Percentiles rank a stretch among this genome's conserved stretches.
Conservation (phyloP, 345 rosid genomes). For the Trapa bicornis region DNA sequence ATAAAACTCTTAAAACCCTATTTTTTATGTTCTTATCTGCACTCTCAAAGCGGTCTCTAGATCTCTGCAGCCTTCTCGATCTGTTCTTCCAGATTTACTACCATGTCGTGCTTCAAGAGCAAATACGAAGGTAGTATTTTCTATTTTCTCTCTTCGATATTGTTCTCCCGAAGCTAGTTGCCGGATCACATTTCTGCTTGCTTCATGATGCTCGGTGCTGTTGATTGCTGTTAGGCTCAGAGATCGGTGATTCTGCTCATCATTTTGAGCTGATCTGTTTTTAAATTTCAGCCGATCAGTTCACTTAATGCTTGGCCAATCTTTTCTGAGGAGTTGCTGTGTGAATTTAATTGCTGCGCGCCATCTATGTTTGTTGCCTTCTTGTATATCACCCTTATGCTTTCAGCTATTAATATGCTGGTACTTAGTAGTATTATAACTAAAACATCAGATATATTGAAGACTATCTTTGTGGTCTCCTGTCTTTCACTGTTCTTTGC, state of each 20-base stretch:
- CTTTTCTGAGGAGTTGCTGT: background rate
- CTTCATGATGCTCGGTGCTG: background rate
- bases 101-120: slow-evolving; percentile 14
- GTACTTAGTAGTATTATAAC: background rate
- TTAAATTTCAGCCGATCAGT: background rate
- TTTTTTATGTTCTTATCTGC: background rate
- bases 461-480: background rate
- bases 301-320: background rate
- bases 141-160: background rate
- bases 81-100: background rate
- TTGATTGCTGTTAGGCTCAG: background rate
- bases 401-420: background rate
- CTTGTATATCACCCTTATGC: background rate
- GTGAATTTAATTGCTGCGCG: background rate
- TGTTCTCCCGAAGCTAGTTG: background rate
- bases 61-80: background rate
- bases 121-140: background rate
- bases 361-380: background rate
- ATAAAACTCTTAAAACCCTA: slow-evolving; percentile 8
- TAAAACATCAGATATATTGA: too few species aligned
- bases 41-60: background rate
- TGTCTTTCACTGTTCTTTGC: background rate
- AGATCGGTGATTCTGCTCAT: background rate
- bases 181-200: background rate
- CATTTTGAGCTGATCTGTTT: background rate